Evolutionary conservation across 495 filamentous ascomycete genomes (phyloP).

Genomic region (Halenospora varia): DNA sequence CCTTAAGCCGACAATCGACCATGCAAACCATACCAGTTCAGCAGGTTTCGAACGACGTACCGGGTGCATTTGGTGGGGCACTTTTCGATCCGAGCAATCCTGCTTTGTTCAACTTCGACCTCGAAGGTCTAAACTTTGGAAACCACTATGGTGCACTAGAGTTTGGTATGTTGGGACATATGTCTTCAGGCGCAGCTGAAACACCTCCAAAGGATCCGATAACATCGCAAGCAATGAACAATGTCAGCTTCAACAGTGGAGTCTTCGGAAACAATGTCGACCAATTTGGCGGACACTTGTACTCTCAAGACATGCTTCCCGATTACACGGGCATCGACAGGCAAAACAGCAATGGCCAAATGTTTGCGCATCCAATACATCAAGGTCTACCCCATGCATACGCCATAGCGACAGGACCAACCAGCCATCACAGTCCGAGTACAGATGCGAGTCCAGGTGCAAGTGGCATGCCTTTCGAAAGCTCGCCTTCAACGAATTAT

Average conservation of each 20-base stretch:
- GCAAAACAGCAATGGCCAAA: slow-evolving; percentile 11
- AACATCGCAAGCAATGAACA: slow-evolving; percentile 28
- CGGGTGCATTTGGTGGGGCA: slow-evolving; percentile 45
- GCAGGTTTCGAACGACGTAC: slow-evolving; percentile 34
- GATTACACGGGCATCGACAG: slow-evolving; percentile 14
- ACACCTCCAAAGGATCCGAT: slow-evolving; percentile 63
- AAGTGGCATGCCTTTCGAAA: slow-evolving; percentile 19
- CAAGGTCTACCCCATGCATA: slow-evolving; percentile 56
- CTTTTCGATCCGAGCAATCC: slow-evolving; percentile 89
- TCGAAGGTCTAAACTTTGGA: slow-evolving; percentile 90
- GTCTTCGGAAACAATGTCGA: slow-evolving; percentile 34
- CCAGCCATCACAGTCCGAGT: slow-evolving; percentile 58
- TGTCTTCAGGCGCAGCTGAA: slow-evolving; percentile 81
- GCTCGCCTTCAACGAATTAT: slow-evolving; percentile 20
- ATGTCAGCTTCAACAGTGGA: slow-evolving; percentile 32
- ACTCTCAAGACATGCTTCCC: slow-evolving; percentile 19
- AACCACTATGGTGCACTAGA: slow-evolving; percentile 93
- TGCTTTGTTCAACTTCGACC: slow-evolving; percentile 86
- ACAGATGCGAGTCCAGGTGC: slow-evolving; percentile 26
- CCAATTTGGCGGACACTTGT: slow-evolving; percentile 19
- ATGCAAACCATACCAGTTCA: slow-evolving; percentile 31
- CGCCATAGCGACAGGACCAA: slow-evolving; percentile 65
- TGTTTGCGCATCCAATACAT: slow-evolving; percentile 5
- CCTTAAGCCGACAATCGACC: slow-evolving; percentile 26
- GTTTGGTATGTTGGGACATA: slow-evolving; percentile 90